Conservation (phyloP, 345 rosid genomes). For the Acer negundo region DNA sequence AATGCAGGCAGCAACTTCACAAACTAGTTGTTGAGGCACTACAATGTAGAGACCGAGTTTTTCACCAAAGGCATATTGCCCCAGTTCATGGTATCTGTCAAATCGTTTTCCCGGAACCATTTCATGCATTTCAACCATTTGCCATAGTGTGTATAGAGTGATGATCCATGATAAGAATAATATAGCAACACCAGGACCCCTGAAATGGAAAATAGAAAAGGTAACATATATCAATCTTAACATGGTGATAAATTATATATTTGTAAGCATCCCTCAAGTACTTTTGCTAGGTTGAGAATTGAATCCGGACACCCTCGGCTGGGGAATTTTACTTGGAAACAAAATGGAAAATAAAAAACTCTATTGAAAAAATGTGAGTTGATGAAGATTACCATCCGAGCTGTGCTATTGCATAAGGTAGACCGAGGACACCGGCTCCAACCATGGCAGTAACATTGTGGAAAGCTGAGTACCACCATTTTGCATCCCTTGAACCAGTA, state of each 20-base stretch:
- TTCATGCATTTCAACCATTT: background rate
- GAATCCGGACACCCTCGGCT: too few species aligned
- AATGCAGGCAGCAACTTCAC: background rate
- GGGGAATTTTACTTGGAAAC: too few species aligned
- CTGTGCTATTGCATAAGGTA: background rate
- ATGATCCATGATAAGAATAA: background rate
- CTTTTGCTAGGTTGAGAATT: too few species aligned
- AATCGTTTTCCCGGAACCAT: background rate
- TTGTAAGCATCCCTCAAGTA: too few species aligned
- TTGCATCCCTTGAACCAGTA: background rate
- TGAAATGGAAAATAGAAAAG: too few species aligned
- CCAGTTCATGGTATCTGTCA: background rate
- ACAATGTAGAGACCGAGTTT: background rate
- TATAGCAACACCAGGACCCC: too few species aligned
- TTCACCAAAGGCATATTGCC: background rate
- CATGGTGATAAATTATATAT: too few species aligned
- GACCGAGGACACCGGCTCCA: background rate
- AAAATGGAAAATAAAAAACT: too few species aligned
- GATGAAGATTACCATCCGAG: background rate
- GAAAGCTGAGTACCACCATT: background rate
- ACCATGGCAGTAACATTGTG: background rate
- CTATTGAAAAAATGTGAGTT: too few species aligned
- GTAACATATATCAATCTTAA: too few species aligned
- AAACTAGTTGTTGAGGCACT: background rate
- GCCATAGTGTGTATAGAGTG: background rate